Base-by-base conservation (phyloP, 2,329 filamentous ascomycete species). In the Pseudogymnoascus sp. region DNA sequence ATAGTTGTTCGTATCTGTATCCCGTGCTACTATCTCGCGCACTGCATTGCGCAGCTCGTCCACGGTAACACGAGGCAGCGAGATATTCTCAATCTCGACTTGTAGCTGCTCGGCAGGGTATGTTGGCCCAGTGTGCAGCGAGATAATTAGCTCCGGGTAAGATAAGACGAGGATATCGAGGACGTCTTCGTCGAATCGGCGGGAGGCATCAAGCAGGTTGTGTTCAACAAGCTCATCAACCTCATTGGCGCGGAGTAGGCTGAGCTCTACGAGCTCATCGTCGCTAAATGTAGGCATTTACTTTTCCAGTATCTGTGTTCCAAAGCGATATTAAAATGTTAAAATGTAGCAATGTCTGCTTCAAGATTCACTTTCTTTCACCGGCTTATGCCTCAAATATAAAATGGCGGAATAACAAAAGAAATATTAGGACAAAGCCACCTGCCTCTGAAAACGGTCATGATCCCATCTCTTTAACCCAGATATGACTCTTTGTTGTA, bases 191-290 rank as follows among this genome's bases (percentile, higher is more conserved):
- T 67, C 66, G 37, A 68, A 68, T 13, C 67, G 66, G 3, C 3
- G 34, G 6, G 60, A 60, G 19, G 41, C 25, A 3, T 36, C 23
- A 25, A 68, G 23, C 16, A 68, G 62, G 31, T 31, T 45, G n/a
- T 62, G 57, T 8, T 65, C 57, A 60, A 67, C 39, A n/a, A 68
- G 45, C 23, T 61, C 62, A 57, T 68, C 67, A 25, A 68, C 63
- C 65, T 68, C 67, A 34, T 62, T 61, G 8, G 63, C 62, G 23
- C 67, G 67, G 21, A 68, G 67, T 36, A 68, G 39, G 61, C 63
- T 62, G 60, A 68, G 66, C 57, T 68, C 64, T 13, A 67, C 63
- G n/a, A 68, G 14, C 8, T 68, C 67, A 34, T 68, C 67, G n/a
- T 62, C 62, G 25, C 54, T 68, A 61, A 68, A 68, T 19, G 41